Evolutionary conservation across 768 basidiomycete genomes (phyloP).

Genomic region (Chalciporus piperatus): DNA sequence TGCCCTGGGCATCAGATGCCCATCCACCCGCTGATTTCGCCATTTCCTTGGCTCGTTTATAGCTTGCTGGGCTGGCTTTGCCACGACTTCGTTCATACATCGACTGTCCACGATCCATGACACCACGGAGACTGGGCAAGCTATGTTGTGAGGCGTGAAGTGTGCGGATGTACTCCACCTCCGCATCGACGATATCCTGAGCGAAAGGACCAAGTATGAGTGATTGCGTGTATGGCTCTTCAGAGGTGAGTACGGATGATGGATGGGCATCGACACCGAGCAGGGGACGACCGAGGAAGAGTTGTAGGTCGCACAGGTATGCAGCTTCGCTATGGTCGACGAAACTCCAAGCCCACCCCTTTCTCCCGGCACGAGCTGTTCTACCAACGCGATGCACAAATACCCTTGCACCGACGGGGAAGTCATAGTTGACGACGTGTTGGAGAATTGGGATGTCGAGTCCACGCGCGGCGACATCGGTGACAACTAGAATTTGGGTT

Average conservation of each 20-base stretch:
- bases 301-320: slow-evolving; percentile 87
- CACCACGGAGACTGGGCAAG: slow-evolving; percentile 65
- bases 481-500: slow-evolving; percentile 88
- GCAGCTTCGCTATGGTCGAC: slow-evolving; percentile 84
- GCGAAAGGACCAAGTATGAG: slow-evolving; percentile 83
- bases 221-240: slow-evolving; percentile 64
- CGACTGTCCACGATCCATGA: slow-evolving; percentile 84
- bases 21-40: slow-evolving; percentile 63
- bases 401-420: slow-evolving; percentile 88
- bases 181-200: slow-evolving; percentile 75
- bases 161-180: slow-evolving; percentile 73
- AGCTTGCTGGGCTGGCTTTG: slow-evolving; percentile 82
- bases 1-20: slow-evolving; percentile 57
- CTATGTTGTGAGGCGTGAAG: slow-evolving; percentile 63
- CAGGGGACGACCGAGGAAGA: slow-evolving; percentile 84
- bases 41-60: slow-evolving; percentile 88
- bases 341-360: slow-evolving; percentile 97
- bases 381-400: slow-evolving; percentile 97
- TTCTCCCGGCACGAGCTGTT: slow-evolving; percentile 91
- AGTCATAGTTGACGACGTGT: slow-evolving; percentile 98
- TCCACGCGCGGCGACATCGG: slow-evolving; percentile 96
- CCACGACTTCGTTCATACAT: slow-evolving; percentile 95
- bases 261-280: slow-evolving; percentile 40
- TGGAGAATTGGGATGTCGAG: slow-evolving; percentile 97
- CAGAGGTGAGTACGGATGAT: slow-evolving; percentile 40